Percentiles rank a stretch among this genome's conserved stretches.
phyloP scores from a whole-genome alignment of 2,329 filamentous ascomycete species.

The Tolypocladium paradoxum region DNA sequence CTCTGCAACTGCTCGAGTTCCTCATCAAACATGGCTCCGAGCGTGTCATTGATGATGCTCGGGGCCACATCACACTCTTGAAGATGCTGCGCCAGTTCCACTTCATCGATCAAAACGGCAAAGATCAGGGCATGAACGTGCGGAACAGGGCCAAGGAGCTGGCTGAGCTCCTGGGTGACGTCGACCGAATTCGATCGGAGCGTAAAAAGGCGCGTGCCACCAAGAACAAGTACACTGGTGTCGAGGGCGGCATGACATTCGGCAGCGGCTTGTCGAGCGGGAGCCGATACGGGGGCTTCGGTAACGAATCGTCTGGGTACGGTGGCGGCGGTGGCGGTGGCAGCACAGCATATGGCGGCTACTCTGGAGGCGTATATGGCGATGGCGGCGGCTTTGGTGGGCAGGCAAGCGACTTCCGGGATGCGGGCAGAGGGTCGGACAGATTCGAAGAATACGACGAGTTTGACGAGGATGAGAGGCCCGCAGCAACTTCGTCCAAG shows the following conservation, averaged over 20 bases:
- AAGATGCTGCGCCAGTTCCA: constrained; percentile 99
- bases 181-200: constrained; percentile 72
- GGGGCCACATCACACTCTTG: constrained; percentile 85
- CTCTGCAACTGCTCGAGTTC: constrained; percentile 90
- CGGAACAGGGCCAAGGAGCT: constrained; percentile 94
- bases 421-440: constrained; percentile 51
- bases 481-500: constrained; percentile 36
- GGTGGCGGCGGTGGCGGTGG: constrained; percentile 36
- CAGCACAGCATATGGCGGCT: constrained; percentile 41
- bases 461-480: constrained; percentile 63
- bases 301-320: constrained; percentile 70
- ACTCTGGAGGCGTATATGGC: constrained; percentile 72
- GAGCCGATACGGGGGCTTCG: constrained; percentile 79
- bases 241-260: constrained; percentile 66
- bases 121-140: constrained; percentile 96
- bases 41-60: constrained; percentile 91
- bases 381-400: constrained; percentile 91
- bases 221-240: constrained; percentile 90
- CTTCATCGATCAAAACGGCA: constrained; percentile 90
- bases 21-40: constrained; percentile 97
- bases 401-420: constrained; percentile 59
- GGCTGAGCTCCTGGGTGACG: constrained; percentile 83
- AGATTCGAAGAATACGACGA: constrained; percentile 97
- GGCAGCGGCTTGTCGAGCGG: constrained; percentile 43
- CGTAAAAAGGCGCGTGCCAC: constrained; percentile 85